These are phyloP conservation scores for Botrytis porri DNA, from an alignment of 2,329 filamentous ascomycete species.

Conservation along the genomic window DNA sequence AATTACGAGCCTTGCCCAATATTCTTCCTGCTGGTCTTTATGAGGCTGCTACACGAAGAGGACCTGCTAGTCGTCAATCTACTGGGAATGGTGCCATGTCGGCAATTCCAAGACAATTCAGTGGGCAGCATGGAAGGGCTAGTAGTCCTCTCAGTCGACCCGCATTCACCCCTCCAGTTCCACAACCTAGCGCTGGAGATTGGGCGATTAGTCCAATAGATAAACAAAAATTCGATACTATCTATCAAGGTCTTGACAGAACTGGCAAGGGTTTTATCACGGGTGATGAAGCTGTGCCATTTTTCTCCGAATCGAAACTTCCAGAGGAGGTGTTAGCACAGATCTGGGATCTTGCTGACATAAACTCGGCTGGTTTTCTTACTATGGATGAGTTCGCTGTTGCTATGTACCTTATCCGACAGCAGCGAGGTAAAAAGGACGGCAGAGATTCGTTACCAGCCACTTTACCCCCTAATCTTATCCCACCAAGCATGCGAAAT, in stretches of 20 bases:
- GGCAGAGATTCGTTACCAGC: constrained; percentile 62
- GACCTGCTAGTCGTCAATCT: constrained; percentile 43
- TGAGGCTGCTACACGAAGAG: constrained; percentile 77
- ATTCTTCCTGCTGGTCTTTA: constrained; percentile 82
- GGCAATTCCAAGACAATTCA: constrained; percentile 80
- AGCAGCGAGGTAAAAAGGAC: constrained; percentile 74
- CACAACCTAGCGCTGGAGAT: constrained; percentile 50
- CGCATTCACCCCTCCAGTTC: constrained; percentile 42
- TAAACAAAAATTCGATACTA: constrained; percentile 81
- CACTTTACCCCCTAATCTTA: constrained; percentile 73
- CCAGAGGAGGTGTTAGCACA: constrained; percentile 86
- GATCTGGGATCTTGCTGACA: constrained; percentile 96
- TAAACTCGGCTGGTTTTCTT: constrained; percentile 83
- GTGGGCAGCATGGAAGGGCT: constrained; percentile 60
- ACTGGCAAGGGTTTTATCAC: constrained; percentile 78
- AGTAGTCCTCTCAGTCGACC: constrained; percentile 55
- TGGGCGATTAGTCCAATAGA: constrained; percentile 84
- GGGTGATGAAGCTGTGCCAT: constrained; percentile 89
- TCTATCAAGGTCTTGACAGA: constrained; percentile 83
- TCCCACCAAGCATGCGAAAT: constrained; percentile 81
- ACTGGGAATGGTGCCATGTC: constrained; percentile 49
- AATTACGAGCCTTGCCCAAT: constrained; percentile 74
- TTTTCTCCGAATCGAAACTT: constrained; percentile 88
- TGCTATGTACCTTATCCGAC: constrained; percentile 93
- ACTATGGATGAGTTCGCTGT: constrained; percentile 91